Percentiles rank a stretch among this genome's conserved stretches.
Conservation (phyloP, 1,139 yeast species). For the Yamadazyma blattariae region DNA sequence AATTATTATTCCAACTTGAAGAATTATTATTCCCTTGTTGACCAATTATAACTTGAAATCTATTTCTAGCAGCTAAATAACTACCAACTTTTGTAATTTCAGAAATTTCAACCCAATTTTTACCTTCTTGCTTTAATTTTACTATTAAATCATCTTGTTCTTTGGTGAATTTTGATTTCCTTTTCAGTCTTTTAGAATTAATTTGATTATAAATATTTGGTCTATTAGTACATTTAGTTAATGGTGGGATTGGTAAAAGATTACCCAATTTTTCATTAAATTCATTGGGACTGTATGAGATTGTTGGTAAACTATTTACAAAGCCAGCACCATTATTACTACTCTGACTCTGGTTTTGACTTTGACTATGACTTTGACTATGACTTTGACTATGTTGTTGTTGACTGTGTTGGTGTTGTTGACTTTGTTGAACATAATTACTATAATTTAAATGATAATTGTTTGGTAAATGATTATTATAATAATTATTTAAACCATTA, state of each 20-base stretch:
- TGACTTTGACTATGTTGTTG: conserved; percentile 7
- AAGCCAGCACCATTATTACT: not conserved
- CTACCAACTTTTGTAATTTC: conserved; percentile 64
- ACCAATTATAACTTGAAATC: conserved; percentile 79
- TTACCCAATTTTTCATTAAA: conserved; percentile 8
- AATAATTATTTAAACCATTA: no score
- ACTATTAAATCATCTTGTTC: conserved; percentile 70
- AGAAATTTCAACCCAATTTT: conserved; percentile 75
- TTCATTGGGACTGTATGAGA: conserved; percentile 12
- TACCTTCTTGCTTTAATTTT: conserved; percentile 58
- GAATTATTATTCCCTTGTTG: conserved; percentile 77
- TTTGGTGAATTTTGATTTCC: conserved; percentile 64
- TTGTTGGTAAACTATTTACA: conserved; percentile 2
- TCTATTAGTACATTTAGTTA: conserved; percentile 27
- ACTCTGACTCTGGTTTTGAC: not conserved
- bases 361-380: conserved; percentile 13
- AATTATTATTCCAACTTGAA: conserved; percentile 61
- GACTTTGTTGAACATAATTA: not conserved
- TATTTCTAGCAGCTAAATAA: conserved; percentile 70
- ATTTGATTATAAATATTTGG: conserved; percentile 25
- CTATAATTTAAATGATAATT: no score
- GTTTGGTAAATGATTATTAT: no score
- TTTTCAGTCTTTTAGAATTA: conserved; percentile 49
- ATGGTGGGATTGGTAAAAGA: conserved; percentile 40
- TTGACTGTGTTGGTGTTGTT: not conserved